Evolutionary conservation across 2,329 filamentous ascomycete genomes (phyloP).

Genomic region (Venturia aucupariae): DNA sequence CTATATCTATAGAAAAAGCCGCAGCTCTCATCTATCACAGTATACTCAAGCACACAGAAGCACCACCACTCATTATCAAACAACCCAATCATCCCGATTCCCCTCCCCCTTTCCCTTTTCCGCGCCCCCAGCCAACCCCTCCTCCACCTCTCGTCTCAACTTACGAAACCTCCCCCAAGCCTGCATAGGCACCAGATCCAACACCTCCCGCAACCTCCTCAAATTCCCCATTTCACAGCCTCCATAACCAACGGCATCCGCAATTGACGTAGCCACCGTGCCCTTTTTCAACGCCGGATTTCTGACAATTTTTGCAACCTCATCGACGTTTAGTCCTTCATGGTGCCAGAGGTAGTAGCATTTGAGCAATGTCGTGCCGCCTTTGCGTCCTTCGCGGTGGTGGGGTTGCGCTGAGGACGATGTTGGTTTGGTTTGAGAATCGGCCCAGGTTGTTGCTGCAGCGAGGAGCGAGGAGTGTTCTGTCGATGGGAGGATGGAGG

Average conservation of each 20-base stretch:
- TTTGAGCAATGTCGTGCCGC: slow-evolving; percentile 31
- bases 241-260: slow-evolving; percentile 39
- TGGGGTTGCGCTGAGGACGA: neutral
- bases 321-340: slow-evolving; percentile 37
- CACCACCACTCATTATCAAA: neutral
- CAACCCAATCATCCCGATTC: neutral
- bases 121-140: neutral
- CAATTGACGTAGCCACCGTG: slow-evolving; percentile 52
- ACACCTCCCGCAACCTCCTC: neutral
- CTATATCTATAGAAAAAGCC: too few relatives aligned
- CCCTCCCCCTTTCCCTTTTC: neutral
- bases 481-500: neutral
- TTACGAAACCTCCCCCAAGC: neutral
- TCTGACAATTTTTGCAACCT: slow-evolving; percentile 48
- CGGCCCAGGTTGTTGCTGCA: neutral
- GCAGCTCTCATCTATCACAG: too few relatives aligned
- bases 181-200: neutral
- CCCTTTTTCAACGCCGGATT: slow-evolving; percentile 48
- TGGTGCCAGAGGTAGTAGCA: slow-evolving; percentile 59
- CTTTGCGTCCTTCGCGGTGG: slow-evolving; percentile 17
- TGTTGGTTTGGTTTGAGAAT: neutral
- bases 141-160: neutral
- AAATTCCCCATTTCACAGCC: neutral
- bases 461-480: neutral
- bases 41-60: neutral